Evolutionary conservation across 2,329 filamentous ascomycete genomes (phyloP).

Genomic region (Calonectria hawksworthii): DNA sequence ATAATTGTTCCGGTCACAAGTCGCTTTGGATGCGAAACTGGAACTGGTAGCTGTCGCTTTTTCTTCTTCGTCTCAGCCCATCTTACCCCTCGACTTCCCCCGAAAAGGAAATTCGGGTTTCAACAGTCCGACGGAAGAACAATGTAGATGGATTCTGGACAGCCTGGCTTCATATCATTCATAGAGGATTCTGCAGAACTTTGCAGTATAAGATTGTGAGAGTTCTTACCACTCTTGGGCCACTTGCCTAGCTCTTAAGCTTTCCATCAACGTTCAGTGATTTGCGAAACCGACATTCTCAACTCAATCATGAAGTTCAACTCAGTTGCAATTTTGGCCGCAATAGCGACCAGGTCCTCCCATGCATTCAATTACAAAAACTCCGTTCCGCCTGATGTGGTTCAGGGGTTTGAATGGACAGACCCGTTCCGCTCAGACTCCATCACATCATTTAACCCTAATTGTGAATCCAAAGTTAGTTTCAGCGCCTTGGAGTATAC

Average conservation of each 20-base stretch:
- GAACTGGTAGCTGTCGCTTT: background rate
- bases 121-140: constrained; percentile 47
- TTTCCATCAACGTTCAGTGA: background rate
- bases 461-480: constrained; percentile 51
- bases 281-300: background rate
- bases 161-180: background rate
- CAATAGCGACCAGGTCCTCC: constrained; percentile 34
- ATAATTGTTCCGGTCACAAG: background rate
- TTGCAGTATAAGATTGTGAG: background rate
- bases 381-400: constrained; percentile 49
- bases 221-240: background rate
- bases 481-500: constrained; percentile 59
- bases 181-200: background rate
- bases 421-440: constrained; percentile 54
- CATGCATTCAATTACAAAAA: constrained; percentile 47
- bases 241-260: background rate
- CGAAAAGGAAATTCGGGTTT: constrained; percentile 44
- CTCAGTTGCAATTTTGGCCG: constrained; percentile 18
- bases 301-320: constrained; percentile 43
- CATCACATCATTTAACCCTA: constrained; percentile 49
- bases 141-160: constrained; percentile 28
- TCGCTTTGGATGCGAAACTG: background rate
- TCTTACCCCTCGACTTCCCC: constrained; percentile 22
- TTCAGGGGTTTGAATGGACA: constrained; percentile 57
- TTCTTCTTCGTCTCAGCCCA: background rate